Evolutionary conservation across 805 yeast genomes (phyloP).

Genomic region (Lipomyces oligophaga): DNA sequence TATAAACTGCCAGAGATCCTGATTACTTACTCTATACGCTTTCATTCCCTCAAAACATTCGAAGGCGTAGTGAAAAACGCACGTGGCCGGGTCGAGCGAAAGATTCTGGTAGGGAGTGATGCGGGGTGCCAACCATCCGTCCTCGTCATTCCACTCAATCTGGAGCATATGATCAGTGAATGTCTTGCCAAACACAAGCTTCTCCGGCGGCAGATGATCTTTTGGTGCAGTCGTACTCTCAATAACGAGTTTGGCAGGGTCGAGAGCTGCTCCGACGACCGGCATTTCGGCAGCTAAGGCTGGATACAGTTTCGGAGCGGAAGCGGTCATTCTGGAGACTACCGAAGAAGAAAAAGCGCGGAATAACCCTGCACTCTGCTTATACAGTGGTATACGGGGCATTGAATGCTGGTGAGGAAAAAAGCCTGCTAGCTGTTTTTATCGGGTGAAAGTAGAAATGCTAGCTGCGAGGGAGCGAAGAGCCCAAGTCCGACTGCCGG

Average conservation of each 20-base stretch:
- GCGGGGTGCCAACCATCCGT: conserved; percentile 87
- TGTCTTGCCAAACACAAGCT: conserved; percentile 64
- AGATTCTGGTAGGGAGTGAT: conserved; percentile 81
- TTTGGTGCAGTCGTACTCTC: conserved; percentile 51
- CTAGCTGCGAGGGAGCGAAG: no score
- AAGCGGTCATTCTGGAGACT: neutral
- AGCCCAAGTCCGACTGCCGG: no score
- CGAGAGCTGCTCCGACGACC: conserved; percentile 17
- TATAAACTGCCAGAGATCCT: neutral
- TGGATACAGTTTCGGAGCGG: no score
- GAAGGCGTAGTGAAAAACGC: conserved; percentile 92
- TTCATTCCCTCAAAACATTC: conserved; percentile 95
- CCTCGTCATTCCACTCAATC: conserved; percentile 69
- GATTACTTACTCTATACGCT: conserved; percentile 53
- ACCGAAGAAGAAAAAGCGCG: neutral
- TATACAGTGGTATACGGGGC: no score
- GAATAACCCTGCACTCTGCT: no score
- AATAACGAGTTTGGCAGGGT: conserved; percentile 52
- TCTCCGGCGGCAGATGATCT: conserved; percentile 53
- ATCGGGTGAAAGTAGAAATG: no score
- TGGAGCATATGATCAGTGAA: conserved; percentile 87
- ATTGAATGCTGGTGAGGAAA: no score
- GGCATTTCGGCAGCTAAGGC: conserved; percentile 6
- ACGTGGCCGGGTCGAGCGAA: conserved; percentile 76
- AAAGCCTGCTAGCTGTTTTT: no score